Percentiles rank a stretch among this genome's conserved stretches.
Conservation (phyloP, 495 filamentous ascomycete species). For the Staphylotrichum tortipilum region DNA sequence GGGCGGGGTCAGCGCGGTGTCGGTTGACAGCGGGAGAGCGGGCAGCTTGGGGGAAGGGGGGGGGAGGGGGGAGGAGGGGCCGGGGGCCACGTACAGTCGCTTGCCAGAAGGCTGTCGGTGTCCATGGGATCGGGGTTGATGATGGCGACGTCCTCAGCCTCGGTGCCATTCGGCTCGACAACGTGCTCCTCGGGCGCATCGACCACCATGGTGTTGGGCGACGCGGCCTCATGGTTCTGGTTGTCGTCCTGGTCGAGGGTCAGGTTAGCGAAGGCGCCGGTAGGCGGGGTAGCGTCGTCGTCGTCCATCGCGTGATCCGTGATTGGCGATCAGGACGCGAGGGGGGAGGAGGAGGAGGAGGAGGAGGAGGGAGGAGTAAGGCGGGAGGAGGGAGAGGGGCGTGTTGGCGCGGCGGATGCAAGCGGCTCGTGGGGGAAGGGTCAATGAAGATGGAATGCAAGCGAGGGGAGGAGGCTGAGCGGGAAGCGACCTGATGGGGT, state of each 20-base stretch:
- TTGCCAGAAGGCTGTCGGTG: conserved; percentile 40
- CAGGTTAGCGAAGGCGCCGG: conserved; percentile 20
- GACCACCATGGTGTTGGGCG: conserved; percentile 57
- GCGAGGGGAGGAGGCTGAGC: neutral
- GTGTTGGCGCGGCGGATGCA: too few relatives aligned
- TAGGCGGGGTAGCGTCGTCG: conserved; percentile 14
- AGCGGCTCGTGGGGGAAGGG: too few relatives aligned
- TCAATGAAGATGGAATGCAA: neutral
- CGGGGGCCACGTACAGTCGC: conserved; percentile 54
- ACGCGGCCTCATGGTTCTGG: conserved; percentile 28
- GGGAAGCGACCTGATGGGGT: too few relatives aligned
- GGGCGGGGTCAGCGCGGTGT: too few relatives aligned
- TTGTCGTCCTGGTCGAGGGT: conserved; percentile 23
- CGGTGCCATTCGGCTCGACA: conserved; percentile 50
- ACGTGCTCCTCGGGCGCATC: conserved; percentile 63
- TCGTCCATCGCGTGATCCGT: conserved; percentile 2
- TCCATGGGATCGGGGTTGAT: conserved; percentile 59
- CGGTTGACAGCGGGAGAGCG: too few relatives aligned
- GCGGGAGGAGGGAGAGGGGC: too few relatives aligned
- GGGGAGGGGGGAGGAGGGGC: neutral
- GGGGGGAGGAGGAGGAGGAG: neutral
- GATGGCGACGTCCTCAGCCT: conserved; percentile 75
- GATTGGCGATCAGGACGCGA: neutral
- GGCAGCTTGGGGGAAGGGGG: neutral
- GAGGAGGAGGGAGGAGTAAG: neutral